Evolutionary conservation across 345 rosid genomes (phyloP).

Genomic region (Acer negundo): DNA sequence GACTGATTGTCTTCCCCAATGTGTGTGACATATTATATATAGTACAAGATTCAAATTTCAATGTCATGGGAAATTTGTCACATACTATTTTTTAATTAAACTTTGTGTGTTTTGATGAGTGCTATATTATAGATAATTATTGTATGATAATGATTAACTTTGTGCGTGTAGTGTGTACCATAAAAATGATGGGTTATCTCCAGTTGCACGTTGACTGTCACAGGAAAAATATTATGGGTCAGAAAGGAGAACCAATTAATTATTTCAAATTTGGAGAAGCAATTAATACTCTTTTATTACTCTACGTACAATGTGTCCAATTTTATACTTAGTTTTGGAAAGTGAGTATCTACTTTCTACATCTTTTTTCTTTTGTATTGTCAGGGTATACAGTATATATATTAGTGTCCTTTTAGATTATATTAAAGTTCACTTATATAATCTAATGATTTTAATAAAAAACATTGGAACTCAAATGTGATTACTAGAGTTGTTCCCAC

Average conservation of each 20-base stretch:
- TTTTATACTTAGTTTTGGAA: neutral
- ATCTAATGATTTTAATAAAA: too few species aligned
- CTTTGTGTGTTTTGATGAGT: neutral
- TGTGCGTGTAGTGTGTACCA: neutral
- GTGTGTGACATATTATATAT: conserved; percentile 17
- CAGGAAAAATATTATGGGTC: neutral
- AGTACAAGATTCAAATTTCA: neutral
- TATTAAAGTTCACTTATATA: too few species aligned
- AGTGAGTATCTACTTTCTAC: neutral
- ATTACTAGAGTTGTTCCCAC: neutral
- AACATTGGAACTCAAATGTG: neutral
- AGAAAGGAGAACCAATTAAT: neutral
- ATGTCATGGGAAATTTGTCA: neutral
- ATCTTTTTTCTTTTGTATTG: neutral
- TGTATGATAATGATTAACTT: neutral
- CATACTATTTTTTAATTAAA: neutral
- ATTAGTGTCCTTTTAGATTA: too few species aligned
- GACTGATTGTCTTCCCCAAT: conserved; percentile 15
- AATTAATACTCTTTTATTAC: neutral
- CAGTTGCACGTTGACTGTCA: neutral
- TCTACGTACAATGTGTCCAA: neutral
- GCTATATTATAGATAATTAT: neutral
- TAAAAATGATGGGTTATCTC: neutral
- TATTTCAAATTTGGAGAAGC: conserved; percentile 4
- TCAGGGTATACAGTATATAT: too few species aligned